These are phyloP conservation scores for Isoetes taiwanensis DNA, from an alignment of 75 land plant genomes.

Conservation along the genomic window DNA sequence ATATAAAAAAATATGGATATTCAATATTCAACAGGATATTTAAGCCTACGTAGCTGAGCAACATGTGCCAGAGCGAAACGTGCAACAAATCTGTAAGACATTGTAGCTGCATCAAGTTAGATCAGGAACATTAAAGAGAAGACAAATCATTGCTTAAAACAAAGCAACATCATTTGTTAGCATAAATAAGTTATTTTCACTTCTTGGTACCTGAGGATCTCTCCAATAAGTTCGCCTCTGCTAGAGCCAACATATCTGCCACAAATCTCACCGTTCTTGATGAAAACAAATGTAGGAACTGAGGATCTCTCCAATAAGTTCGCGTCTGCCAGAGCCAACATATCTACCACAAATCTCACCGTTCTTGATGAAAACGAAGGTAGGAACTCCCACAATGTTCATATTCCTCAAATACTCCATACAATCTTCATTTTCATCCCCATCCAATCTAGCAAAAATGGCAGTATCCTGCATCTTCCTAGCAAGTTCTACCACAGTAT, in stretches of 20 bases:
- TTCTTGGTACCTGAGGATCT: neutral
- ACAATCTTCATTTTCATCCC: slow-evolving; percentile 92
- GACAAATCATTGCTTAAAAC: too few species aligned
- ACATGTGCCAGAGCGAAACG: too few species aligned
- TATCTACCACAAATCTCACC: slow-evolving; percentile 67
- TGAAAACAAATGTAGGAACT: slow-evolving; percentile 36
- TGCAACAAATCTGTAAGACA: too few species aligned
- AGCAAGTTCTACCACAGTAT: slow-evolving; percentile 80
- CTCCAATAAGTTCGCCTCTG: slow-evolving; percentile 1
- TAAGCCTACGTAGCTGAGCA: too few species aligned
- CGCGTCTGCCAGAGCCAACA: slow-evolving; percentile 91
- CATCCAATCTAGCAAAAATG: slow-evolving; percentile 87
- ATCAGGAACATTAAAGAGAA: too few species aligned
- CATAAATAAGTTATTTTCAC: too few species aligned
- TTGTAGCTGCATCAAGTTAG: too few species aligned
- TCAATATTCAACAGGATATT: too few species aligned
- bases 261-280: neutral
- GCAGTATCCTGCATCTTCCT: slow-evolving; percentile 62
- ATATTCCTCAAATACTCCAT: slow-evolving; percentile 56
- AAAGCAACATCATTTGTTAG: too few species aligned
- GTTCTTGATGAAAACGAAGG: slow-evolving; percentile 71
- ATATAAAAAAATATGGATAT: too few species aligned
- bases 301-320: slow-evolving; percentile 89
- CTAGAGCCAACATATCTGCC: slow-evolving; percentile 8
- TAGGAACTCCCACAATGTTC: slow-evolving; percentile 85